These are phyloP conservation scores for Leccinum glutinopallens DNA, from an alignment of 1,284 basidiomycete species.

Conservation along the genomic window DNA sequence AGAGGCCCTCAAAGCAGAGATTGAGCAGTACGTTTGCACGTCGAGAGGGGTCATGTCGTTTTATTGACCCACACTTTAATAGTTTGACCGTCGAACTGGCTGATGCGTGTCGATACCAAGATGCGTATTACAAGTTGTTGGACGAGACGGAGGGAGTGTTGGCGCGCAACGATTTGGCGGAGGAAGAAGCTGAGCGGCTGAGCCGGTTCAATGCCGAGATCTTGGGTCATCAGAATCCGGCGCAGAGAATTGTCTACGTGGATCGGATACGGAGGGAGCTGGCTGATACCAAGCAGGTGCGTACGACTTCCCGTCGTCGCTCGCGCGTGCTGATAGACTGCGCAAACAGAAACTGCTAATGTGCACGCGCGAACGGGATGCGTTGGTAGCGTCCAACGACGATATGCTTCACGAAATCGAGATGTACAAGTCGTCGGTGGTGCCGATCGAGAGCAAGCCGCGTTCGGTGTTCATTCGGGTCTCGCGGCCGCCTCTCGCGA, in stretches of 20 bases:
- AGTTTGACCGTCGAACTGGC: slow-evolving; percentile 61
- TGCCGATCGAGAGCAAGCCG: slow-evolving; percentile 58
- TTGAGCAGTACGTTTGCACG: slow-evolving; percentile 54
- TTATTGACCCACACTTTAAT: background rate
- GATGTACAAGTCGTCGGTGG: slow-evolving; percentile 68
- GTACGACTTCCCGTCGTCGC: slow-evolving; percentile 20
- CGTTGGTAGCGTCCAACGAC: slow-evolving; percentile 47
- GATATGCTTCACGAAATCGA: slow-evolving; percentile 63
- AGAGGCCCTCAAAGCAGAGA: slow-evolving; percentile 59
- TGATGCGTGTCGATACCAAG: slow-evolving; percentile 62
- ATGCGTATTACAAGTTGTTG: slow-evolving; percentile 63
- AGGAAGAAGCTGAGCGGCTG: slow-evolving; percentile 66
- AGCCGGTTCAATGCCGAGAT: slow-evolving; percentile 79
- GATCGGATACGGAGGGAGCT: slow-evolving; percentile 71
- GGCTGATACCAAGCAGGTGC: slow-evolving; percentile 69
- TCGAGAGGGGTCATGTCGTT: slow-evolving; percentile 3
- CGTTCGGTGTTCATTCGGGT: slow-evolving; percentile 66
- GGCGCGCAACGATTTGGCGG: slow-evolving; percentile 70
- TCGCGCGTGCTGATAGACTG: background rate
- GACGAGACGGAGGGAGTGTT: slow-evolving; percentile 65
- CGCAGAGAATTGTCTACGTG: slow-evolving; percentile 74
- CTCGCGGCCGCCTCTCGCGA: slow-evolving; percentile 53
- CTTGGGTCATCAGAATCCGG: slow-evolving; percentile 70
- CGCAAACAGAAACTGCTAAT: slow-evolving; percentile 54
- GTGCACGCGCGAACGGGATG: slow-evolving; percentile 57